These are phyloP conservation scores for Diaporthe sp. DNA, from an alignment of 2,329 filamentous ascomycete genomes.

Conservation along the genomic window DNA sequence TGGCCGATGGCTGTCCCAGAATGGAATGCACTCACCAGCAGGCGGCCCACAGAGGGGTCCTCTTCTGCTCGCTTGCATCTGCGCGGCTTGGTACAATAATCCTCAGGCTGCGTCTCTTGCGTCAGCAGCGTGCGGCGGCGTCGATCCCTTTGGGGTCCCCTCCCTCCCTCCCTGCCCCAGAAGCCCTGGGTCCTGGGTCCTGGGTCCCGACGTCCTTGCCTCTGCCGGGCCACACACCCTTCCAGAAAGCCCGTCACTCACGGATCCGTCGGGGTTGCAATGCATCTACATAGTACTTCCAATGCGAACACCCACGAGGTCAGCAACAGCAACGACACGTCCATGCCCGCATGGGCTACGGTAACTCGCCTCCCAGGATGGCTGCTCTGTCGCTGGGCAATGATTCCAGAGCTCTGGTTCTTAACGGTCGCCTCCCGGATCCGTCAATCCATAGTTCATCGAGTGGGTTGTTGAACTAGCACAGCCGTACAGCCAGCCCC, in stretches of 20 bases:
- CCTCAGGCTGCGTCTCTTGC: slow-evolving; percentile 37
- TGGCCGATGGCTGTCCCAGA: slow-evolving; percentile 32
- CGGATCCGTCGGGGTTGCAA: slow-evolving; percentile 40
- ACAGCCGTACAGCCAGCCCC: slow-evolving; percentile 20
- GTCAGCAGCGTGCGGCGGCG: slow-evolving; percentile 35
- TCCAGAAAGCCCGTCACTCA: slow-evolving; percentile 16
- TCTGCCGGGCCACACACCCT: slow-evolving; percentile 38
- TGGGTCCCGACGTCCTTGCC: slow-evolving; percentile 17
- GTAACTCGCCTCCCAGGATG: not conserved
- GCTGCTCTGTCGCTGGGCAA: slow-evolving; percentile 14
- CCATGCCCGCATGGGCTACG: slow-evolving; percentile 4
- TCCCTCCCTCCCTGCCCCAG: slow-evolving; percentile 16
- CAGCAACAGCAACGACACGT: not conserved
- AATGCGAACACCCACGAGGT: slow-evolving; percentile 32
- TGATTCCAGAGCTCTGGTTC: slow-evolving; percentile 4
- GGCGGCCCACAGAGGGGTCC: slow-evolving; percentile 8
- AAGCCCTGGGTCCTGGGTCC: not conserved
- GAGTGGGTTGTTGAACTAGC: slow-evolving; percentile 19
- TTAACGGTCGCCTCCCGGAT: slow-evolving; percentile 29
- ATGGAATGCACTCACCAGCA: slow-evolving; percentile 34
- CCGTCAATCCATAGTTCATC: slow-evolving; percentile 23
- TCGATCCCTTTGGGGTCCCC: slow-evolving; percentile 30
- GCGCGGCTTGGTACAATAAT: slow-evolving; percentile 19
- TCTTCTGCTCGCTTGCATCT: slow-evolving; percentile 27
- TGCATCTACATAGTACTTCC: slow-evolving; percentile 34